Conservation (phyloP, 2,329 filamentous ascomycete species). For the Periconia macrospinosa region DNA sequence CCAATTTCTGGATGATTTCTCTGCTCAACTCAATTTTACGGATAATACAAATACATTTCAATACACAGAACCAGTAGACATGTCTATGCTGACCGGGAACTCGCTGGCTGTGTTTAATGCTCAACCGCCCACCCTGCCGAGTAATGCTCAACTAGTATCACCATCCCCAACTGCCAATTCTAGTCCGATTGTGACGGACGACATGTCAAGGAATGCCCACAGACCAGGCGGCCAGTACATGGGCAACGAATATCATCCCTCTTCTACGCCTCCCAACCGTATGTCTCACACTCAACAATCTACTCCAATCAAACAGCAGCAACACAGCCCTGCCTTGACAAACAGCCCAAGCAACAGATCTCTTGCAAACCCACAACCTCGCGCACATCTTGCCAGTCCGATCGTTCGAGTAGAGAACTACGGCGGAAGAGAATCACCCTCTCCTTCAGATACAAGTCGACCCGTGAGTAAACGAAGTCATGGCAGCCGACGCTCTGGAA, state of each 20-base stretch:
- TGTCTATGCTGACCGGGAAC: conserved; percentile 31
- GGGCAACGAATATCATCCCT: conserved; percentile 18
- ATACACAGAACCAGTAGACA: conserved; percentile 25
- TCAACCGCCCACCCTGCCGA: conserved; percentile 24
- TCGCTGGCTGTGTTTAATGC: conserved; percentile 34
- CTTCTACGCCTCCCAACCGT: conserved; percentile 32
- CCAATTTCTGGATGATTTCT: conserved; percentile 34
- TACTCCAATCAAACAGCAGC: conserved; percentile 35
- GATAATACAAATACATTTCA: conserved; percentile 29
- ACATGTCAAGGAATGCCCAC: conserved; percentile 18
- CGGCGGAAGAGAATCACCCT: conserved; percentile 38
- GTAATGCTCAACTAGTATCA: conserved; percentile 36
- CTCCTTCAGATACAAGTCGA: conserved; percentile 36
- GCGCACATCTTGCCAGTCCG: conserved; percentile 40
- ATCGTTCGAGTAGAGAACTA: conserved; percentile 44
- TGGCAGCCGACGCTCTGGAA: conserved; percentile 37
- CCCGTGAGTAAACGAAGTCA: conserved; percentile 39
- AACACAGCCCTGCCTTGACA: conserved; percentile 39
- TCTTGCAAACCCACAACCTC: conserved; percentile 29
- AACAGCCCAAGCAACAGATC: conserved; percentile 37
- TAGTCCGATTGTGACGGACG: conserved; percentile 39
- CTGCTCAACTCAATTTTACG: conserved; percentile 28
- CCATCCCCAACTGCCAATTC: conserved; percentile 40
- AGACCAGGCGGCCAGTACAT: conserved; percentile 21
- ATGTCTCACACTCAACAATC: conserved; percentile 21